phyloP scores from a whole-genome alignment of 352 stramenopile genomes.

The Aphanomyces cochlioides region DNA sequence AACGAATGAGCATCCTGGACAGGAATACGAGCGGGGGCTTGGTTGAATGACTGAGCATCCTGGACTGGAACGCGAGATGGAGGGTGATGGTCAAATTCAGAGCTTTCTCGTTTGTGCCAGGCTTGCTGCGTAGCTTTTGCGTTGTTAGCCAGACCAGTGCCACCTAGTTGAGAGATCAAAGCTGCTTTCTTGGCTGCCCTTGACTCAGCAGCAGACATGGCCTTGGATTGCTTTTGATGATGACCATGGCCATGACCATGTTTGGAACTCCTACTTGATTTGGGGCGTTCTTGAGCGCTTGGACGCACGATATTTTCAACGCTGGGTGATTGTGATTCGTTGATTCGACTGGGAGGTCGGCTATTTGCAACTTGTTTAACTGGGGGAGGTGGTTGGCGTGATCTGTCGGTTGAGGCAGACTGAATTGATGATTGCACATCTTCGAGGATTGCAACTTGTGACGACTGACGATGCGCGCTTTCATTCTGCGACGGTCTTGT shows the following conservation, averaged over 20 bases:
- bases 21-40: no score
- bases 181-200: conserved; percentile 25
- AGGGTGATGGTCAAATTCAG: no score
- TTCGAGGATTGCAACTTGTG: background rate
- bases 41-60: no score
- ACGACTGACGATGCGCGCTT: background rate
- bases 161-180: conserved; percentile 24
- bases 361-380: background rate
- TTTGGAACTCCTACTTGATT: background rate
- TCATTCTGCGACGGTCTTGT: background rate
- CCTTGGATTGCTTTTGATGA: background rate
- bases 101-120: no score
- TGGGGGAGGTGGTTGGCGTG: background rate
- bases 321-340: background rate
- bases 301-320: background rate
- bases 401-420: no score
- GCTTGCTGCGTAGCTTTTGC: background rate
- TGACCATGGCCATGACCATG: background rate
- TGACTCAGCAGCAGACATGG: conserved; percentile 8
- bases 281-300: background rate
- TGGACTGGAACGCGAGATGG: no score
- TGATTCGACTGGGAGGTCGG: background rate
- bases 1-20: no score
- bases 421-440: background rate
- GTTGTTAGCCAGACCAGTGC: conserved; percentile 1